These are phyloP conservation scores for Pythium periplocum DNA, from an alignment of 352 stramenopile species.

Conservation along the genomic window DNA sequence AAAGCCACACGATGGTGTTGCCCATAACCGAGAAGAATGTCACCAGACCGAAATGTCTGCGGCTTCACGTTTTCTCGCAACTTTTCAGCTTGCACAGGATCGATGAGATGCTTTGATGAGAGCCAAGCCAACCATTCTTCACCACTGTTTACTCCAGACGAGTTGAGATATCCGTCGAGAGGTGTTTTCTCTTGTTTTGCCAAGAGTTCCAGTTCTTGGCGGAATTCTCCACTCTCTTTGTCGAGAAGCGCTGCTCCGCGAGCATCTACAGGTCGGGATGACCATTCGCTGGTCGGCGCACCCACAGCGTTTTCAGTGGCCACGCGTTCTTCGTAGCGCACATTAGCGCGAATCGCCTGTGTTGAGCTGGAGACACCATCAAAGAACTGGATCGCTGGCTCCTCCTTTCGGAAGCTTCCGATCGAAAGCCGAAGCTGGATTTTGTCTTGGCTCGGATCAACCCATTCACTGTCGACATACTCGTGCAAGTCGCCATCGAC, in stretches of 20 bases:
- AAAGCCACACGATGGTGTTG: constrained; percentile 35
- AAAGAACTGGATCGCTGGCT: constrained; percentile 52
- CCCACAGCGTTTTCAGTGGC: not conserved
- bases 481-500: constrained; percentile 35
- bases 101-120: constrained; percentile 6
- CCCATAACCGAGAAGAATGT: constrained; percentile 37
- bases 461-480: constrained; percentile 59
- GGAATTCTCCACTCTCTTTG: constrained; percentile 38
- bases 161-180: constrained; percentile 41
- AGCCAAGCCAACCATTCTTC: constrained; percentile 21
- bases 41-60: constrained; percentile 11
- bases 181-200: constrained; percentile 17
- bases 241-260: constrained; percentile 38
- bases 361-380: not conserved
- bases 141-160: constrained; percentile 3
- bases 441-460: constrained; percentile 29
- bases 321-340: constrained; percentile 6
- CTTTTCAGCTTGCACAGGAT: constrained; percentile 3
- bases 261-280: constrained; percentile 10
- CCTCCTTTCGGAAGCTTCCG: constrained; percentile 50
- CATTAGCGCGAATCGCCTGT: constrained; percentile 1
- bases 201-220: constrained; percentile 21
- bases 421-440: constrained; percentile 58
- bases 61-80: constrained; percentile 13
- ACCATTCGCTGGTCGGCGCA: not conserved